Evolutionary conservation across 257 asterid genomes (phyloP), one percentile per base, ranked within the genome.

Genomic region (Perilla frutescens): DNA sequence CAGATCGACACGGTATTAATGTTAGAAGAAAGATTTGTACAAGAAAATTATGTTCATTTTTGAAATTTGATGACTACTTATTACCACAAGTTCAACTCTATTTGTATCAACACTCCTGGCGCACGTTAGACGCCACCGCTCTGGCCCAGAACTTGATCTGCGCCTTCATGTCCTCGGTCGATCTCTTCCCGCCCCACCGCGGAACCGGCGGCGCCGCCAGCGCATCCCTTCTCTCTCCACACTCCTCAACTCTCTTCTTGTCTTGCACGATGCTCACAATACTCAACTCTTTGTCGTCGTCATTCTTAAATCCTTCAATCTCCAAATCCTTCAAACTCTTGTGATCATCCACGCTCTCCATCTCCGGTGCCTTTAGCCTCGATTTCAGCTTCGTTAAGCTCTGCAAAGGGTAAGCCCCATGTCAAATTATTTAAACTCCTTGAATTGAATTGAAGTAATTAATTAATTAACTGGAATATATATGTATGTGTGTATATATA

Each of bases 61-160:
- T 34, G 37, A 4, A 34, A 34, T 0, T 0, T 34, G 0, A 34
- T 20, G 26, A 20, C 26, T 20, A 20, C 26, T 20, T 20, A 20
- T 20, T 20, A 20, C 26, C 26, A 20, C 26, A 20, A 20, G 26
- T 20, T 1, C 26, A 20, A 20, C 1, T 20, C 26, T 20, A 20
- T 20, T 20, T 20, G 26, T 20, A 3, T 13, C 64, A 83, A 55
- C 89, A 89, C 74, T 93, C 88, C 72, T 93, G 88, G 60, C 92
- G 93, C 78, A 91, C 96, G 65, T 91, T 91, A 68, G 97, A 89
- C 37, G 98, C 98, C 75, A 94, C 96, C 47, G 95, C 89, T 81
- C 97, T 81, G 3, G 98, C 98, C 98, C 98, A 93, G 45, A 89
- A 94, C 84, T 78, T 94, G 64, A 94, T 88, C 78, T 88, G 95